These are phyloP conservation scores for Yamagishiella unicocca DNA, from an alignment of 139 green algal genomes.

Conservation along the genomic window DNA sequence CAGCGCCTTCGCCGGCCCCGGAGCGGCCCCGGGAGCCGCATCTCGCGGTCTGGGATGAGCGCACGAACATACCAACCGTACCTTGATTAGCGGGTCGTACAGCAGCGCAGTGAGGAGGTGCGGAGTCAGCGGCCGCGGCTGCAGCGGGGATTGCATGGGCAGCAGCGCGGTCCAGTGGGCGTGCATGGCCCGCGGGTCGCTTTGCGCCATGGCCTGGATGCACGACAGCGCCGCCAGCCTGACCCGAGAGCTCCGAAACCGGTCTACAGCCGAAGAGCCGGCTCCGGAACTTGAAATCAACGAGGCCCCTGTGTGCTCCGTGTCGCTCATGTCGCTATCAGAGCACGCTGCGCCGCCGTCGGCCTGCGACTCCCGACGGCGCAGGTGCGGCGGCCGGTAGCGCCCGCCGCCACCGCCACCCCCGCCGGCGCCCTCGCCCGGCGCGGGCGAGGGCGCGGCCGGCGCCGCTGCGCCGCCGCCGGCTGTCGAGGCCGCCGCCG, in stretches of 20 bases:
- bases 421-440: not conserved
- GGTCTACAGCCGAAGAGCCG: not conserved
- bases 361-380: not conserved
- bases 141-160: constrained; percentile 62
- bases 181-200: constrained; percentile 72
- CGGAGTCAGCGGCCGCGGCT: constrained; percentile 54
- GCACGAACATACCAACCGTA: not conserved
- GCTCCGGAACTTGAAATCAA: not conserved
- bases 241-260: constrained; percentile 52
- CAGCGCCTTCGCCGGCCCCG: too few relatives aligned
- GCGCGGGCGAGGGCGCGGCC: not conserved
- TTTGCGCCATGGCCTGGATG: constrained; percentile 72
- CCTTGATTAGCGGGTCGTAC: constrained; percentile 70
- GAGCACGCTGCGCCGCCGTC: not conserved
- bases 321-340: constrained; percentile 37
- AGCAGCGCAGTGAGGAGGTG: constrained; percentile 72
- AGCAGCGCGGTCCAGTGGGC: constrained; percentile 71
- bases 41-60: too few relatives aligned
- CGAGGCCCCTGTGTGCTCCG: not conserved
- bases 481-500: not conserved
- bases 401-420: not conserved
- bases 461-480: not conserved
- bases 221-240: constrained; percentile 59
- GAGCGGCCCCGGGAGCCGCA: too few relatives aligned
- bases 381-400: constrained; percentile 42